phyloP scores from a whole-genome alignment of 129 eudicot genomes.

The Saposhnikovia divaricata region DNA sequence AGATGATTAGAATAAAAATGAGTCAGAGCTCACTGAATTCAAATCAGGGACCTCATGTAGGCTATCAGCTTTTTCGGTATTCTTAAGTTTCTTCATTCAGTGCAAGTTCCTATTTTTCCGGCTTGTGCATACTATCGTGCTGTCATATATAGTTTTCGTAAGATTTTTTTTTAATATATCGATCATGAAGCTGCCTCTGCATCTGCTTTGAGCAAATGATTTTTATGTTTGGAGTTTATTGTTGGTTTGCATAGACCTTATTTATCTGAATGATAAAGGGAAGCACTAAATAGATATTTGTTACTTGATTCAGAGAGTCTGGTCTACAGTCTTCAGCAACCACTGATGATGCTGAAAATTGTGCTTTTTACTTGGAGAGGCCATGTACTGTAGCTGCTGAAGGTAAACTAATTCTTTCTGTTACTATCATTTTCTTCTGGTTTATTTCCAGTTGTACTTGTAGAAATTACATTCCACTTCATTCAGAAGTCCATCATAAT shows the following conservation, averaged over 20 bases:
- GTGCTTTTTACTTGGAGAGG: constrained; percentile 95
- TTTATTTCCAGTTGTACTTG: not conserved
- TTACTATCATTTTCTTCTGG: not conserved
- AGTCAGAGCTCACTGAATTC: not conserved
- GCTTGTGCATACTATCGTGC: not conserved
- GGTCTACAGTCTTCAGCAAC: constrained; percentile 64
- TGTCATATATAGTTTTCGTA: not conserved
- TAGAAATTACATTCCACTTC: not conserved
- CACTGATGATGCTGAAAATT: constrained; percentile 65
- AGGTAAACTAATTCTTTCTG: constrained; percentile 37
- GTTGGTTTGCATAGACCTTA: not conserved
- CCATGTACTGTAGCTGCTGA: constrained; percentile 90
- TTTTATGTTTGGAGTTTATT: no score
- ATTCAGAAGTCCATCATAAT: not conserved
- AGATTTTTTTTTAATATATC: no score
- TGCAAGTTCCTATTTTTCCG: not conserved
- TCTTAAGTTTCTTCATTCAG: not conserved
- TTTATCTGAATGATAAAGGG: not conserved
- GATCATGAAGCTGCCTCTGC: no score
- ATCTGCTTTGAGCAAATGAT: no score
- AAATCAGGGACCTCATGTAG: not conserved
- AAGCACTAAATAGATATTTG: not conserved
- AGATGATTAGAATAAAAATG: not conserved
- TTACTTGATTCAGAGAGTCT: constrained; percentile 51
- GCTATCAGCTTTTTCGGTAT: not conserved